These are phyloP conservation scores for Trichoderma pleuroti DNA, from an alignment of 2,329 filamentous ascomycete species.

Conservation along the genomic window DNA sequence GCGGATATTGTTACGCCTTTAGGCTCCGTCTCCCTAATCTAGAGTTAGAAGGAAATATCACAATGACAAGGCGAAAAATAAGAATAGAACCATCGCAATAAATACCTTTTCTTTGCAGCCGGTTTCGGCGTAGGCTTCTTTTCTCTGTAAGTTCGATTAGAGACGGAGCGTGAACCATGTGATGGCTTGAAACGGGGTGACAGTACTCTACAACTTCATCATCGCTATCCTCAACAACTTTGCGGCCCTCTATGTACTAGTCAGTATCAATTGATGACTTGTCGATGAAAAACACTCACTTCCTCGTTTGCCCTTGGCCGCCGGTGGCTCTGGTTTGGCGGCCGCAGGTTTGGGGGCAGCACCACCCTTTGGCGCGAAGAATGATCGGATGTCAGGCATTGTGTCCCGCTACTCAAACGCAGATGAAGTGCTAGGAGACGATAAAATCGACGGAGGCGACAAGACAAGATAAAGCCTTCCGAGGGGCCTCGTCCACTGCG, in stretches of 20 bases:
- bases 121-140: slow-evolving; percentile 55
- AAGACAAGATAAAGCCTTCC: slow-evolving; percentile 7
- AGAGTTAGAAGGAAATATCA: not conserved
- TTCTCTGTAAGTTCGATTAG: slow-evolving; percentile 24
- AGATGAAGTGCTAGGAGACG: not conserved
- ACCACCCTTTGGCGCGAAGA: slow-evolving; percentile 76
- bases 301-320: slow-evolving; percentile 43
- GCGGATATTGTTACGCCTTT: slow-evolving; percentile 52
- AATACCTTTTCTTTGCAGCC: slow-evolving; percentile 53
- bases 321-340: slow-evolving; percentile 39
- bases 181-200: not conserved
- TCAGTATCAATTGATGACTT: slow-evolving; percentile 22
- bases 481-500: slow-evolving; percentile 24
- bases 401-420: not conserved
- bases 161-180: not conserved
- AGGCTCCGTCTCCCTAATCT: slow-evolving; percentile 38
- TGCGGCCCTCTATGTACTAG: slow-evolving; percentile 49
- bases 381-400: slow-evolving; percentile 91
- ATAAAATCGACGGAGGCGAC: not conserved
- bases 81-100: slow-evolving; percentile 25
- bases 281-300: slow-evolving; percentile 35
- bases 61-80: slow-evolving; percentile 21
- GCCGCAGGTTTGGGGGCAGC: slow-evolving; percentile 44
- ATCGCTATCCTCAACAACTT: slow-evolving; percentile 76
- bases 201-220: slow-evolving; percentile 63